Base-by-base conservation (phyloP, 257 asterid genomes). In the Primulina eburnea region DNA sequence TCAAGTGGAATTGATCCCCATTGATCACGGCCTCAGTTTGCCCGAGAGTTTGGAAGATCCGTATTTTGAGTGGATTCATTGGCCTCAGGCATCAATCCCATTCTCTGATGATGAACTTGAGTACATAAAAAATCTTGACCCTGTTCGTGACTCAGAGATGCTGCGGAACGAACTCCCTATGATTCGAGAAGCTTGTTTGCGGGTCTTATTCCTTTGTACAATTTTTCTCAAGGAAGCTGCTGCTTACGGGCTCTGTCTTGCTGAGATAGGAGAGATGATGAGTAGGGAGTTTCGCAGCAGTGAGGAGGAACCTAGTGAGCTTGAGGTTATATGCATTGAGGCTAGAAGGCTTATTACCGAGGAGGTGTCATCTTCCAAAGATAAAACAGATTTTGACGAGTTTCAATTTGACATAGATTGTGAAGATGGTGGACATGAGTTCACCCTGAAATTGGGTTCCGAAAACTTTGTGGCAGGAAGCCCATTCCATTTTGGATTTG, bases 211-310 rank as follows among this genome's bases (percentile, higher is more conserved):
- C 71, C 86, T 94, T 60, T 91, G 95, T 78, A 91, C 97, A 34
- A 73, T 82, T 76, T 94, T 94, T 76, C 89, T 91, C 65, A 88
- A 94, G 76, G 97, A 86, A 77, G 97, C 97, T 62, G 96, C 93
- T 62, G 80, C 76, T 2, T 71, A 80, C 75, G 97, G 97, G 61
- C 88, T 94, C 8, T 94, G 95, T 73, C 96, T 94, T 71, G 90
- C 97, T 60, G 97, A 94, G 87, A 91, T 94, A 64, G 99, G 97
- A 43, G 97, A 88, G 80, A 94, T 94, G 97, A 94, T 94, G 99
- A 94, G 92, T 61, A 69, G 97, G 77, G 97, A 86, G 81, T 86
- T 91, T 32, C 92, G 88, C 38, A 78, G 87, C 61, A 94, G 92
- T 2, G 99, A 89, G 53, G 99, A 93, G 80, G 99, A 90, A 75